Base-by-base conservation (phyloP, 176 grass and related monocot species). In the Aegilops umbellulata region DNA sequence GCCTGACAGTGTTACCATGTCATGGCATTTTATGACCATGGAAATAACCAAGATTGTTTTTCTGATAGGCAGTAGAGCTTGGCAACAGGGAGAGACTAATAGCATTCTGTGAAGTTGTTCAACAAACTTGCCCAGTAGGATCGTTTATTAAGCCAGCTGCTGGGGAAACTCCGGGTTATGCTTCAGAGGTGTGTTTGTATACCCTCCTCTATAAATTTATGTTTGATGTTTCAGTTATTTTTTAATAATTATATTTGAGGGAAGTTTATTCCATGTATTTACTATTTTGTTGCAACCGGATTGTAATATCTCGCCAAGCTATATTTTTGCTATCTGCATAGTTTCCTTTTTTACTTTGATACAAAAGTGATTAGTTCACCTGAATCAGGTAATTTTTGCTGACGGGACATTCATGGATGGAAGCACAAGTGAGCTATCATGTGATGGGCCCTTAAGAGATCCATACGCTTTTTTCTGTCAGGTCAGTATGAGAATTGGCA, bases 401-500 rank as follows among this genome's bases (percentile, higher is more conserved):
- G 96, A 98, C 0, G 94, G 94, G 51, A 98, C 94, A 65, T 98
- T 98, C 87, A 81, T 99, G 25, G 97, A 99, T 83, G 97, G 94
- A 86, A 99, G 97, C 77, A 94, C 94, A 74, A 96, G 97, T 39
- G 94, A 99, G 80, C 76, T 99, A 25, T 99, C 97, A 6, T 99
- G 94, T 85, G 94, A 96, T 88, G 97, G 93, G 16, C 96, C 96
- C 34, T 92, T 98, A 23, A 96, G 97, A 86, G 88, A 96, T 83
- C 97, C 97, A 82, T 99, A 91, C 44, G 89, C 92, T 31, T 92
- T 99, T 25, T 96, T 99, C 77, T 99, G 97, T 85, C 97, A 99
- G 90, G 97, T 96, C 10, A 74, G 85, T 26, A n/a, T 60, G 66
- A 75, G 19, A 73, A 83, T 73, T 41, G 24, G 1, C 17, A 44